Percentiles rank a stretch among this genome's conserved stretches.
Evolutionary conservation across 2,329 filamentous ascomycete species (phyloP).

Genomic region (Hymenoscyphus repandus): DNA sequence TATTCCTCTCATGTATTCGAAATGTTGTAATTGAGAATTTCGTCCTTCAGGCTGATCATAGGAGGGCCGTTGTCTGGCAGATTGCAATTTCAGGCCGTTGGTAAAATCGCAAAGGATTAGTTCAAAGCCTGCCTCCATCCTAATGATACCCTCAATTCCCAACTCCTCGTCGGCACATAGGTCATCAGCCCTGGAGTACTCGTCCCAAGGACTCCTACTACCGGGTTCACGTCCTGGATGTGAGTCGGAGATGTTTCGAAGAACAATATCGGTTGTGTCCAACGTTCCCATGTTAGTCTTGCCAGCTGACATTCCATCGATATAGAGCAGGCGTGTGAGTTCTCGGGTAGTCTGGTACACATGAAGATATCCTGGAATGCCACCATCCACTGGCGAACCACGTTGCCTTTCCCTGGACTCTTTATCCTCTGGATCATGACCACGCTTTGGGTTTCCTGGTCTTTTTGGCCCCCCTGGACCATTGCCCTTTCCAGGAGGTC

Average conservation of each 20-base stretch:
- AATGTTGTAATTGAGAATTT: slow-evolving; percentile 3
- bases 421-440: neutral
- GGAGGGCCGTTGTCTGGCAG: slow-evolving; percentile 13
- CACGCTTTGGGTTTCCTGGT: slow-evolving; percentile 4
- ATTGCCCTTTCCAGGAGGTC: slow-evolving; percentile 1
- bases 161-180: slow-evolving; percentile 46
- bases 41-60: neutral
- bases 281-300: slow-evolving; percentile 62
- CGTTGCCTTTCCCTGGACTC: neutral
- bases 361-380: slow-evolving; percentile 55
- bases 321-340: slow-evolving; percentile 56
- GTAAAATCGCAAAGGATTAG: slow-evolving; percentile 62
- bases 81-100: slow-evolving; percentile 25
- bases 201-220: slow-evolving; percentile 33
- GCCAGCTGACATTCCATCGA: slow-evolving; percentile 66
- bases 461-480: slow-evolving; percentile 1
- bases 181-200: slow-evolving; percentile 46
- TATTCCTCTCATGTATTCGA: slow-evolving; percentile 37
- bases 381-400: neutral
- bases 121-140: slow-evolving; percentile 68
- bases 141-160: slow-evolving; percentile 61
- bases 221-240: neutral
- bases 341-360: slow-evolving; percentile 55
- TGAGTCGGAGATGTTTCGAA: slow-evolving; percentile 30
- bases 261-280: slow-evolving; percentile 59